Percentiles rank a stretch among this genome's conserved stretches.
phyloP scores from a whole-genome alignment of 2,329 filamentous ascomycete species.

The Trichocomaceae sp. region DNA sequence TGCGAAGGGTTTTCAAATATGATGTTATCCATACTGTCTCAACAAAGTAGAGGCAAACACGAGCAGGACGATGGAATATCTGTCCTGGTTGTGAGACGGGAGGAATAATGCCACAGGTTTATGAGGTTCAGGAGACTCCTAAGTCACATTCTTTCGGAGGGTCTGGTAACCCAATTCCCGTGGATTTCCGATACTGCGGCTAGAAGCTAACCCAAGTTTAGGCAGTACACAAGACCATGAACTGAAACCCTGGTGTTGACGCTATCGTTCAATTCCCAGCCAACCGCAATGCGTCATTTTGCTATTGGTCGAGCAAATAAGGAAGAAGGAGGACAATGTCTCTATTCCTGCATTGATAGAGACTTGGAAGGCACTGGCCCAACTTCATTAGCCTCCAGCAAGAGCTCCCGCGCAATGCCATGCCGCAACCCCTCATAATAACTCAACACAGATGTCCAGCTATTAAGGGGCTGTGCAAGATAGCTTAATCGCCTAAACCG shows the following conservation, averaged over 20 bases:
- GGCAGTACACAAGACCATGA: neutral
- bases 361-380: neutral
- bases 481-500: neutral
- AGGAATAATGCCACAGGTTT: neutral
- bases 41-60: neutral
- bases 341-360: neutral
- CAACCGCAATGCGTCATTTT: neutral
- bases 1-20: neutral
- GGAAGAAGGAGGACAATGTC: neutral
- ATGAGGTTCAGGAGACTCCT: neutral
- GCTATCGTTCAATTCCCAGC: neutral
- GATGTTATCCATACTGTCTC: neutral
- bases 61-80: neutral
- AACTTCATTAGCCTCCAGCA: too few species aligned
- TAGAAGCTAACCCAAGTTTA: too few species aligned
- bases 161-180: neutral
- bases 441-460: neutral
- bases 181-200: neutral
- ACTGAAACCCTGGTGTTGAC: neutral
- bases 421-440: neutral
- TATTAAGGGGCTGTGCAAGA: neutral
- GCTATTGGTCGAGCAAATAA: neutral
- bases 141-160: too few species aligned
- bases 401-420: neutral
- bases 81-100: neutral